phyloP scores from a whole-genome alignment of 2,329 filamentous ascomycete genomes.

The Exophiala aquamarina region DNA sequence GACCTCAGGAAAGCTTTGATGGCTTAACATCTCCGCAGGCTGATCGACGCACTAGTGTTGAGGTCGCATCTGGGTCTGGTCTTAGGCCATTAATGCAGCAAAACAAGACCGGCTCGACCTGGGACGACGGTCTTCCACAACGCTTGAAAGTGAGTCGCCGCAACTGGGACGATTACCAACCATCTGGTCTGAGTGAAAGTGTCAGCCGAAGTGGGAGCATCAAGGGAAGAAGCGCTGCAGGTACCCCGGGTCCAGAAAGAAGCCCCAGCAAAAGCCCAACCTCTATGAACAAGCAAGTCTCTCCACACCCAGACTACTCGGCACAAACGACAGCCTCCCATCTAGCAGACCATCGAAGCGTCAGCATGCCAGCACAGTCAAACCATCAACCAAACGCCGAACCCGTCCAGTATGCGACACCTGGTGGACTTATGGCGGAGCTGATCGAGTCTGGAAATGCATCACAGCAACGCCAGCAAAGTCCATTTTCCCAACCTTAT shows the following conservation, averaged over 20 bases:
- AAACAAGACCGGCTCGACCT: slow-evolving; percentile 24
- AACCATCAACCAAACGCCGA: slow-evolving; percentile 9
- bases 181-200: slow-evolving; percentile 9
- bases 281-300: slow-evolving; percentile 7
- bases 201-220: slow-evolving; percentile 20
- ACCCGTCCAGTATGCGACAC: slow-evolving; percentile 12
- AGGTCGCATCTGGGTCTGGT: slow-evolving; percentile 16
- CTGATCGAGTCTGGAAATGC: slow-evolving; percentile 21
- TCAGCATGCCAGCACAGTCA: slow-evolving; percentile 12
- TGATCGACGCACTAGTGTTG: slow-evolving; percentile 20
- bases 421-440: slow-evolving; percentile 26
- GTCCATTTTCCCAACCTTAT: no score
- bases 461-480: background rate
- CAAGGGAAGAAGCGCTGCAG: slow-evolving; percentile 3
- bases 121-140: slow-evolving; percentile 26
- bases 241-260: slow-evolving; percentile 6
- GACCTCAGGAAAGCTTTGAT: slow-evolving; percentile 26
- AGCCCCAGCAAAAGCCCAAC: slow-evolving; percentile 12
- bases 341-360: slow-evolving; percentile 7
- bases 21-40: slow-evolving; percentile 1
- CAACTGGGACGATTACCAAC: slow-evolving; percentile 24
- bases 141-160: slow-evolving; percentile 21
- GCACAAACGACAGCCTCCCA: background rate
- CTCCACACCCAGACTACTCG: slow-evolving; percentile 11
- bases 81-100: slow-evolving; percentile 12